Evolutionary conservation across 345 rosid genomes (phyloP), one percentile per base, ranked within the genome.

Genomic region (Streptanthus diversifolius): DNA sequence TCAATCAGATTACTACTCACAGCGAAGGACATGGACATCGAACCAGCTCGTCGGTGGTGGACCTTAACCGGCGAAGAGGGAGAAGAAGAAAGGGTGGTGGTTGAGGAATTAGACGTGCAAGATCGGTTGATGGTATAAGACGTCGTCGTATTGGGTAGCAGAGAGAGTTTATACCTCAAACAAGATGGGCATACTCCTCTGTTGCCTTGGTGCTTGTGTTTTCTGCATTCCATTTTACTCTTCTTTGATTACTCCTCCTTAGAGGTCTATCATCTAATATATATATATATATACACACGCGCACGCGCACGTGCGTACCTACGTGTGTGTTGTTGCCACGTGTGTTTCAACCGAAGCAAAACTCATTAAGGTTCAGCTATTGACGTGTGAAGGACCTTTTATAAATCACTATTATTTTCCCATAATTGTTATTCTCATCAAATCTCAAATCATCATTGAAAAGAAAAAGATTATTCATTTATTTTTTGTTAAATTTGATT

Each of bases 21-120:
- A 66, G 52, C 73, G 19, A 84, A 84, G 5, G 89, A 75, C 59
- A 81, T 56, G 6, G 87, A 79, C 45, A 79, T 83, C 39, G 80
- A 77, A 12, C 79, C 74, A 62, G 44, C 29, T 78, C 56, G 76
- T 36, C 89, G 71, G 41, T 78, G 82, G 68, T 76, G 90, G 18
- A 57, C 70, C 7, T 70, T 71, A 1, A 78, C 63, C 17, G 56
- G 64, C 0, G 68, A 72, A 8, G 52, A 0, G 43, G 76, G 15
- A 47, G 77, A 37, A 44, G 81, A 57, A 24, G 87, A 80, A 12
- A 32, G 47, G 22, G 53, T 56, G 12, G 71, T 5, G 5, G 64
- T 21, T 1, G 62, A 64, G 53, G 64, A 43, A 7, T 47, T 57
- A 29, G 37, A n/a, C 1, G 1, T 5, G 9, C 19, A 25, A 9